Evolutionary conservation across 2,329 filamentous ascomycete species (phyloP), one percentile per base, ranked within the genome.

Genomic region (Fusarium sp.): DNA sequence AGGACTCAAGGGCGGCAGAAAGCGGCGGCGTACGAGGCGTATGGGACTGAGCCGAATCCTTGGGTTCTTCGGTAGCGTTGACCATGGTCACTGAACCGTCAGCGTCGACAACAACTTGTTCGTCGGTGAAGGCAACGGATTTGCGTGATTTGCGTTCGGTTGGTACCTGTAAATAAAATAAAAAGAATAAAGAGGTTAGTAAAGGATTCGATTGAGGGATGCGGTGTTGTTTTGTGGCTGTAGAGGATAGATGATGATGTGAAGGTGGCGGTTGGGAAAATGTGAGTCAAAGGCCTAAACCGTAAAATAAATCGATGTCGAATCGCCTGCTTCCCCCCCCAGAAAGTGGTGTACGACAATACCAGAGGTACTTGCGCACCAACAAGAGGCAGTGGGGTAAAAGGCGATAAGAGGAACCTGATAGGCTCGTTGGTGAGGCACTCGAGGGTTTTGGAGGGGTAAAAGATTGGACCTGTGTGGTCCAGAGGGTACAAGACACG

Each of bases 121-220:
- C 94, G 84, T 96, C 93, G 82, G 92, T 95, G 84, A 98, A 98
- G 75, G 95, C 92, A 80, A 98, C 96, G 52, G 94, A 97, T 86
- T 98, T 98, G 85, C 95, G 93, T 80, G 92, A 91, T 84, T 93
- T 95, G 81, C 89, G 89, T 79, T 91, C 88, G 78, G 82, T 61
- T 51, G 75, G 76, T 57, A 59, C 70, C 75, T 78, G 68, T 57
- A 72, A 75, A 70, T 32, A 55, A 72, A 69, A 57, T 72, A 47
- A 75, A 66, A 66, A 28, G 58, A 74, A 62, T 66, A 48, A 55
- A 48, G 38, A 42, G 15, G 66, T 75, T 73, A 77, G 70, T 71
- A 67, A 42, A 56, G 15, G 45, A 61, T 48, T 58, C 56, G 54
- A 42, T 42, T 51, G 57, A 58, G 57, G 67, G 56, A 50, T 56